Conservation (phyloP, 2,329 filamentous ascomycete species). For the Iodosphaeria phyllophila region DNA sequence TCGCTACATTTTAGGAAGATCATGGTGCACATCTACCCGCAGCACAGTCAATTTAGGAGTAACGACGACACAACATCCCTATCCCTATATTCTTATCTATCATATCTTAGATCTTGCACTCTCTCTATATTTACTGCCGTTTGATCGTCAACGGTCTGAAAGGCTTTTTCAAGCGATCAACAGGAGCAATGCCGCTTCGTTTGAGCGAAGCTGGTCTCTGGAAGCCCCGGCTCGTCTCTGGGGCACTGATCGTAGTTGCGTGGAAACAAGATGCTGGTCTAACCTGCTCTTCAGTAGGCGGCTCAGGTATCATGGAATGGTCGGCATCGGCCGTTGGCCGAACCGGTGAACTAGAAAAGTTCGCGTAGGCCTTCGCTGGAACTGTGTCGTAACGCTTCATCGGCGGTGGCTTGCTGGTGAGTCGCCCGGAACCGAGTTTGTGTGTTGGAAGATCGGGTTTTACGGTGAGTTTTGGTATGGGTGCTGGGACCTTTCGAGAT, state of each 20-base stretch:
- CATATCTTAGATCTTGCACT: neutral
- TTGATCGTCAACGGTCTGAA: constrained; percentile 38
- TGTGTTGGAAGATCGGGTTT: constrained; percentile 15
- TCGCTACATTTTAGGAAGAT: no score
- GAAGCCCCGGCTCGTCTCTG: constrained; percentile 15
- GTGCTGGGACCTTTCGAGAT: neutral
- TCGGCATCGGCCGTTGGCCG: constrained; percentile 6
- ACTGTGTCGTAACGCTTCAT: constrained; percentile 7
- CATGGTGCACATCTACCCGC: no score
- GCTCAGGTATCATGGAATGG: constrained; percentile 10
- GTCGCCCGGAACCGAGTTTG: constrained; percentile 20
- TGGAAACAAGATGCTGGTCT: constrained; percentile 28
- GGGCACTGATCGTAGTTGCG: constrained; percentile 26
- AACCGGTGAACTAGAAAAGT: constrained; percentile 38
- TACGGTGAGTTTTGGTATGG: constrained; percentile 7
- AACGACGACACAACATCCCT: no score
- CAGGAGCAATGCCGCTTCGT: constrained; percentile 23
- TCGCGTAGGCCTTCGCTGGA: constrained; percentile 26
- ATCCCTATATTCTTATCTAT: constrained; percentile 1
- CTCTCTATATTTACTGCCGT: constrained; percentile 10
- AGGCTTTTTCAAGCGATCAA: constrained; percentile 32
- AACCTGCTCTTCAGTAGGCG: constrained; percentile 16
- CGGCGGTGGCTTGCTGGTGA: constrained; percentile 16
- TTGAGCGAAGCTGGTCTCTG: constrained; percentile 24
- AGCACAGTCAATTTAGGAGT: no score